These are phyloP conservation scores for Leishmania tropica DNA, from an alignment of 208 protist genomes.

Conservation along the genomic window DNA sequence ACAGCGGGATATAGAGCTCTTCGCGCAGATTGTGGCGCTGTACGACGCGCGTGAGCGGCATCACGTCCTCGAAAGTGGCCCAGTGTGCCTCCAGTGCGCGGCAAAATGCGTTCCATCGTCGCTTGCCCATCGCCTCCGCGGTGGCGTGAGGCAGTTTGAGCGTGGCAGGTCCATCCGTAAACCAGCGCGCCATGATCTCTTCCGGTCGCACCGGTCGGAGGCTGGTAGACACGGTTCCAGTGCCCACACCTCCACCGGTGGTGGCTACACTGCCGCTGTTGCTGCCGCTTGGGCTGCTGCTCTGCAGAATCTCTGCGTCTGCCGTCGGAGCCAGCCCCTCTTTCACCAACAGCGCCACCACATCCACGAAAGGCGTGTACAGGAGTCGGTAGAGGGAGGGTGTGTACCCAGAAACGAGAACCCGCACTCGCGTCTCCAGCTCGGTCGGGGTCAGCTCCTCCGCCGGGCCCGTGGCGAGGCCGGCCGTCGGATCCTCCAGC, in stretches of 20 bases:
- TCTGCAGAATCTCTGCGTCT: neutral
- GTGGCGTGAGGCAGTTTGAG: slow-evolving; percentile 55
- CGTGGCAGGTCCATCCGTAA: slow-evolving; percentile 59
- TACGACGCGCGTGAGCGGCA: slow-evolving; percentile 60
- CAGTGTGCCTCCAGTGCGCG: slow-evolving; percentile 48
- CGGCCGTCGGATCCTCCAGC: slow-evolving; percentile 87
- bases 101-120: slow-evolving; percentile 36
- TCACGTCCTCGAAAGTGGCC: slow-evolving; percentile 58
- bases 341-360: slow-evolving; percentile 51
- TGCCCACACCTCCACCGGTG: neutral
- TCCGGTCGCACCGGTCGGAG: slow-evolving; percentile 31
- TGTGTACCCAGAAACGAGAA: slow-evolving; percentile 56
- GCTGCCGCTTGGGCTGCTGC: neutral
- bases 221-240: neutral
- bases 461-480: slow-evolving; percentile 63
- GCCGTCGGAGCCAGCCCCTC: slow-evolving; percentile 46
- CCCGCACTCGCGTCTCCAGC: slow-evolving; percentile 66
- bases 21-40: slow-evolving; percentile 53
- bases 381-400: slow-evolving; percentile 64
- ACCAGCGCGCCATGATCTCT: slow-evolving; percentile 68
- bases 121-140: slow-evolving; percentile 62
- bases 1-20: slow-evolving; percentile 66
- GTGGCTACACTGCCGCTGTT: neutral
- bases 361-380: slow-evolving; percentile 80
- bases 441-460: slow-evolving; percentile 78